Conservation (phyloP, 352 stramenopile genomes). For the Pythium volutum region DNA sequence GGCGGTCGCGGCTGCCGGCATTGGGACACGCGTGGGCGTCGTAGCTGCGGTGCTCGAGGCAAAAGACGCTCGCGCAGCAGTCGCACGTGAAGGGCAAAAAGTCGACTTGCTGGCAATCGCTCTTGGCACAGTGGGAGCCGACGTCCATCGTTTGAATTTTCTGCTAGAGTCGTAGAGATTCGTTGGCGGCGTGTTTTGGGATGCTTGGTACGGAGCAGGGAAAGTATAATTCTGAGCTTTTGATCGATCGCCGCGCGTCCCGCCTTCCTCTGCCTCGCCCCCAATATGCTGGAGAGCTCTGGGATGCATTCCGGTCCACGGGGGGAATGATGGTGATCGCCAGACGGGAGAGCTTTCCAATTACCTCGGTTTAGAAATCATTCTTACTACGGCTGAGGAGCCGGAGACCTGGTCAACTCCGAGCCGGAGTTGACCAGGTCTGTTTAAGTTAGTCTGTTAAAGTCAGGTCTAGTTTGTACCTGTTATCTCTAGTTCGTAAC, state of each 20-base stretch:
- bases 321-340: not conserved
- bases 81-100: conserved; percentile 87
- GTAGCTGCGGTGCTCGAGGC: conserved; percentile 82
- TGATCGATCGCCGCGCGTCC: not conserved
- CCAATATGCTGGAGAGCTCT: not conserved
- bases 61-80: conserved; percentile 78
- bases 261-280: not conserved
- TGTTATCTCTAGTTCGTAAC: no score
- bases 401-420: no score
- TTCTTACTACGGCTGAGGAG: no score
- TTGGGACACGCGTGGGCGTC: conserved; percentile 65
- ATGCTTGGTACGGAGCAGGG: not conserved
- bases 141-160: conserved; percentile 51
- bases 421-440: no score
- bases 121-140: conserved; percentile 62
- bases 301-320: not conserved
- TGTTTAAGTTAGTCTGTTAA: no score
- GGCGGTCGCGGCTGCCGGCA: conserved; percentile 57
- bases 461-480: no score
- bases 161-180: not conserved
- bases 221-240: not conserved
- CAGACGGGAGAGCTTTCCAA: not conserved
- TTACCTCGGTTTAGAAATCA: not conserved
- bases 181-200: not conserved
- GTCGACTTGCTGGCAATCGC: conserved; percentile 70